phyloP scores from a whole-genome alignment of 208 protist species.

The Acanthamoeba triangularis region DNA sequence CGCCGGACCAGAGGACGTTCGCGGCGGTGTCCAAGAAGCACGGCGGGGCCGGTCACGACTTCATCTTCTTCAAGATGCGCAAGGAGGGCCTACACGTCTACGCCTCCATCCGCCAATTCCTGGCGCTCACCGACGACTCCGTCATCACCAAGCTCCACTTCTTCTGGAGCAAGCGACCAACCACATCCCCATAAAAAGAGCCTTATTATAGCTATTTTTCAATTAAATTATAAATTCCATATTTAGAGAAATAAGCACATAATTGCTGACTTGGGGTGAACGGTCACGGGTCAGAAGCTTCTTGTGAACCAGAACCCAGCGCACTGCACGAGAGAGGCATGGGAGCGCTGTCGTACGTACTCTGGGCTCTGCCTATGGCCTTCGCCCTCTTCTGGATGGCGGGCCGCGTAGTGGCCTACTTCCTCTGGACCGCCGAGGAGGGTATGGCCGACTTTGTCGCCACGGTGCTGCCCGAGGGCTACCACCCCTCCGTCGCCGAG shows the following conservation, averaged over 20 bases:
- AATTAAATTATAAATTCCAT: too few species aligned
- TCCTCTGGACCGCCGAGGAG: constrained; percentile 6
- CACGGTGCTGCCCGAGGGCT: not conserved
- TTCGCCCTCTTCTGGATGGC: not conserved
- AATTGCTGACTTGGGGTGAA: too few species aligned
- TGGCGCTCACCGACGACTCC: constrained; percentile 26
- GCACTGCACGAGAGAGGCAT: not conserved
- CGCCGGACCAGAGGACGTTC: constrained; percentile 9
- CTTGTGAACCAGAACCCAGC: too few species aligned
- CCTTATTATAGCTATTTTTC: too few species aligned
- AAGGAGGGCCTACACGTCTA: constrained; percentile 52
- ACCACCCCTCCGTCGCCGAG: not conserved
- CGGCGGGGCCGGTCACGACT: constrained; percentile 24
- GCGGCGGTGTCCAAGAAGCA: constrained; percentile 21
- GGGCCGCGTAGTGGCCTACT: not conserved
- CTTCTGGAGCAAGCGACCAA: constrained; percentile 23
- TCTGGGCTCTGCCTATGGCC: not conserved
- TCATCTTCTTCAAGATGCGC: constrained; percentile 63
- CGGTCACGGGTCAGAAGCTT: too few species aligned
- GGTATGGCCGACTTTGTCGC: not conserved
- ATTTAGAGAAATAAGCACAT: too few species aligned
- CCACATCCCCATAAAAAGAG: too few species aligned
- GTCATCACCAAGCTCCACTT: constrained; percentile 40
- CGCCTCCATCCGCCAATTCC: not conserved
- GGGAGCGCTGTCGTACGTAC: not conserved